Evolutionary conservation across 495 filamentous ascomycete species (phyloP).

Genomic region (Penicillium bialowiezense): DNA sequence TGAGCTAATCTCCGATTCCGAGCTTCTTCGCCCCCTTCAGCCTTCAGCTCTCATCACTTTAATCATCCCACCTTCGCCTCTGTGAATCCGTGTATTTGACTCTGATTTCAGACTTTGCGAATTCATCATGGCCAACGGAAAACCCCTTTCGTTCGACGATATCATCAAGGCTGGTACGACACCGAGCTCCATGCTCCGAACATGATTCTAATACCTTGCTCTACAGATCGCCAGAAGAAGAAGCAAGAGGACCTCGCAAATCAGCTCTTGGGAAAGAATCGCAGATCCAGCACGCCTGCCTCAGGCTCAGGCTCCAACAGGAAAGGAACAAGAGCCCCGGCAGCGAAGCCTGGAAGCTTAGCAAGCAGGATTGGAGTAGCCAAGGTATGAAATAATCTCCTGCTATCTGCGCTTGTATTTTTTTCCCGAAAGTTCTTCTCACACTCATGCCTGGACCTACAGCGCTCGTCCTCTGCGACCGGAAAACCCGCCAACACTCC

Average conservation of each 20-base stretch:
- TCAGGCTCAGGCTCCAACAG: constrained; percentile 25
- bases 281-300: constrained; percentile 57
- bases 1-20: not conserved
- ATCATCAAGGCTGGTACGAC: constrained; percentile 61
- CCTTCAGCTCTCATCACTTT: not conserved
- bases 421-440: not conserved
- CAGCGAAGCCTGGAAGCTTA: constrained; percentile 52
- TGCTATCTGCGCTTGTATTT: too few relatives aligned
- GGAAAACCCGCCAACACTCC: constrained; percentile 32
- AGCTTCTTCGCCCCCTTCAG: not conserved
- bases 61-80: constrained; percentile 9
- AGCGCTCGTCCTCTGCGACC: constrained; percentile 45
- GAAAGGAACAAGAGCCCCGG: constrained; percentile 35
- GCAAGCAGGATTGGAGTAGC: constrained; percentile 73
- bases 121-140: constrained; percentile 45
- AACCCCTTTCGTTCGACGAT: constrained; percentile 57
- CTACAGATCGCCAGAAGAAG: constrained; percentile 62
- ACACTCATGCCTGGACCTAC: not conserved
- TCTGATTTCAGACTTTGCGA: too few relatives aligned
- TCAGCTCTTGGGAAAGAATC: constrained; percentile 64
- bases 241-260: constrained; percentile 70
- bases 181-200: not conserved
- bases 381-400: constrained; percentile 52
- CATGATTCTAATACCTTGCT: constrained; percentile 6
- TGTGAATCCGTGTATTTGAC: too few relatives aligned